A percentile compares a stretch with the other conserved stretches of the same genome.
phyloP scores from a whole-genome alignment of 495 filamentous ascomycete genomes.

The Podospora tetraspora region DNA sequence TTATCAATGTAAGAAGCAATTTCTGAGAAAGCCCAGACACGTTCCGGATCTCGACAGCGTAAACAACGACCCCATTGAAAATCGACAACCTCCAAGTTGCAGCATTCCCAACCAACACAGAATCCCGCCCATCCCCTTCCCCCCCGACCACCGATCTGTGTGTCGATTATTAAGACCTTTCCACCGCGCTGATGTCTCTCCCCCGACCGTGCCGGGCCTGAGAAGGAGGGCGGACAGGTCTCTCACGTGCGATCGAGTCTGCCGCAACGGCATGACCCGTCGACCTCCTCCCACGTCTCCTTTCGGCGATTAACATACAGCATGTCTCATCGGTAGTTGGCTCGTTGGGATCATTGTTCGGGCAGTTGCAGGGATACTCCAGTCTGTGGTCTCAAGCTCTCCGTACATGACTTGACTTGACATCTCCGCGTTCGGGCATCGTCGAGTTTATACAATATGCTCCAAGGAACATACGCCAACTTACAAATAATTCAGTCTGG shows the following conservation, averaged over 20 bases:
- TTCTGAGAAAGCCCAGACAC: neutral
- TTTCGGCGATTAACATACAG: neutral
- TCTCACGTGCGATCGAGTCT: neutral
- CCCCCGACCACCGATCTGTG: neutral
- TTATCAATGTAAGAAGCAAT: neutral
- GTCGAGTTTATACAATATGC: too few species aligned
- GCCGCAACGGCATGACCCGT: neutral
- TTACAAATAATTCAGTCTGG: neutral
- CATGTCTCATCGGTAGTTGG: neutral
- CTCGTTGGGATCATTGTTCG: neutral
- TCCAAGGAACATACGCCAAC: too few species aligned
- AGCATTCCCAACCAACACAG: neutral
- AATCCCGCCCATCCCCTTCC: neutral
- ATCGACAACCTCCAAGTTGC: neutral
- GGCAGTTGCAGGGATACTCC: neutral
- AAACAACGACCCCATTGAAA: neutral
- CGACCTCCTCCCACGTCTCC: neutral
- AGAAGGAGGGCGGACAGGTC: neutral
- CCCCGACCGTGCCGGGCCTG: neutral
- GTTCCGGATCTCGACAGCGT: neutral
- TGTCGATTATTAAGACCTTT: neutral
- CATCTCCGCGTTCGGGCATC: neutral
- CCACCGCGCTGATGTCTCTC: neutral
- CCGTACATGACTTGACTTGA: neutral
- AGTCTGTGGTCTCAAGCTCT: neutral